Base-by-base conservation (phyloP, 225 moss, liverwort and hornwort species). In the Lunularia cruciata region DNA sequence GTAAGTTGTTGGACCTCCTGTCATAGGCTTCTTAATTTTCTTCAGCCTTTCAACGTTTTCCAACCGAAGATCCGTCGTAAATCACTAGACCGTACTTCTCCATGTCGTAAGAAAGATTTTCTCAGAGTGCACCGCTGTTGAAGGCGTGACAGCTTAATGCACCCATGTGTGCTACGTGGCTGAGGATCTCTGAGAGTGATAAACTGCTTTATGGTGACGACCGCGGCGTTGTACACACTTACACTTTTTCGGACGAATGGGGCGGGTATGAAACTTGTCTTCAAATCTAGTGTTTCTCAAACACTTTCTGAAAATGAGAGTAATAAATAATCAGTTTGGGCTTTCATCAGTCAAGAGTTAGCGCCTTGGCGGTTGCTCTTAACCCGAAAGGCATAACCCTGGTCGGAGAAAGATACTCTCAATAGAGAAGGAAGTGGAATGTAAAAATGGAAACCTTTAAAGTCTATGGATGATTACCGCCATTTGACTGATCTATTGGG, bases 81-180 rank as follows among this genome's bases (percentile, higher is more conserved):
- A 61, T 0, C 9, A 14, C 35, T 57, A 30, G n/a, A 36, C 8
- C 3, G 10, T 60, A 10, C 9, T 36, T 8, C 22, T 25, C 3
- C 10, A 25, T 23, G 36, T 38, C 20, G 4, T 22, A 36, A 8
- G 19, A 22, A 0, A 61, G n/a, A 11, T 9, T 9, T 25, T 22
- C 26, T 28, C 8, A 18, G 19, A 48, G 19, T 14, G 3, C 28
- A 28, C 22, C 19, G 3, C 16, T 60, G 23, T 40, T 19, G 61
- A 36, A 40, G 25, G 38, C 26, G 40, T 61, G 22, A 23, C 69
- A 94, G 90, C 87, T 88, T 63, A 95, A 95, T 83, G 92, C 92
- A 38, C 95, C 95, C 1, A 85, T 95, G 92, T 95, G 95, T 76
- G 95, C 92, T 4, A 82, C 90, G 33, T 95, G 95, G 95, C 73